Base-by-base conservation (phyloP, 2,329 filamentous ascomycete genomes). In the Fusarium domesticum region DNA sequence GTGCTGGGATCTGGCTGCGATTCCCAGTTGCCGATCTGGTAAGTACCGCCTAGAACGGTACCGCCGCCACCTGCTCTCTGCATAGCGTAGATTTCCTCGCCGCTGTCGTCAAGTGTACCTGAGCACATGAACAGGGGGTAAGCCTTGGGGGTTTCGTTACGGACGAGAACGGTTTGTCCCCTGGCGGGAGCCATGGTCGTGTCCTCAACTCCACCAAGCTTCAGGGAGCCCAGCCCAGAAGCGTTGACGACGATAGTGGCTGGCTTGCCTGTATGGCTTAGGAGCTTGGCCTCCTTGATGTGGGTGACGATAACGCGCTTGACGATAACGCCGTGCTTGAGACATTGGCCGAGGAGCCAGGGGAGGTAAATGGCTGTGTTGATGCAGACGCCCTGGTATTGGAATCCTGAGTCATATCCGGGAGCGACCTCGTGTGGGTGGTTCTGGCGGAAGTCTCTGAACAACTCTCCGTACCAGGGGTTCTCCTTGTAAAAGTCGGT, bases 41-140 rank as follows among this genome's bases (percentile, higher is more conserved):
- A 84, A 43, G 81, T 89, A 2, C 88, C 88, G 16, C 88, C 88
- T 5, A 93, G 72, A 30, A 93, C 74, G 0, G 85, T 90, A 7
- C 88, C 88, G 17, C 88, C 88, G 12, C 75, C 75, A 0, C 73
- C 74, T 1, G 88, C 85, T 20, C 88, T 77, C 51, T 79, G 81
- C 88, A 93, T 93, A 34, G 85, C 76, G 63, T 93, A 93, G 44
- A 77, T 71, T 5, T 81, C 71, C 65, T 92, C 87, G 23, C 85
- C 84, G 0, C 74, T 70, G 4, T 77, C 81, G 58, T 89, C 85
- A 43, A 87, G 84, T 0, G 80, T 85, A 18, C 85, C 84, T 14
- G 81, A 86, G 11, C 75, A 71, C 3, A 75, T 76, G 43, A 76
- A 66, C 83, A 90, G 88, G 10, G 39, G 19, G 14, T 36, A 30